Conservation (phyloP, 2,329 filamentous ascomycete genomes). For the Cladosporium sp. region DNA sequence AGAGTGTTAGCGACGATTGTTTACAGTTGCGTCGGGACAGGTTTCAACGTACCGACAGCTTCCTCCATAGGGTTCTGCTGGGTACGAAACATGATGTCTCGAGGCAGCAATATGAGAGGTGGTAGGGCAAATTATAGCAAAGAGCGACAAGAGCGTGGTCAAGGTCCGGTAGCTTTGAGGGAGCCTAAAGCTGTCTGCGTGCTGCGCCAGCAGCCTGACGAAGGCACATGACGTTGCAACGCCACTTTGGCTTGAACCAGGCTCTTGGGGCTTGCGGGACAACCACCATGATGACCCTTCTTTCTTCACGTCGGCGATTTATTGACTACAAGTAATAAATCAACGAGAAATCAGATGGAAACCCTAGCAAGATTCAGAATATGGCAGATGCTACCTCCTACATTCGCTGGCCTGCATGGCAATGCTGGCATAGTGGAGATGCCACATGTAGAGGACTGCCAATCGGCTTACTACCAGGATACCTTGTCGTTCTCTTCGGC, state of each 20-base stretch:
- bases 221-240: neutral
- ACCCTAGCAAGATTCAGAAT: no score
- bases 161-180: neutral
- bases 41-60: constrained; percentile 52
- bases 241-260: neutral
- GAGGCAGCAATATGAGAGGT: constrained; percentile 15
- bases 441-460: no score
- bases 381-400: no score
- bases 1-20: constrained; percentile 23
- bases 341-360: no score
- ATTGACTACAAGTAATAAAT: no score
- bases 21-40: neutral
- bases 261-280: neutral
- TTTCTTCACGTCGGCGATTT: no score
- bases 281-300: neutral
- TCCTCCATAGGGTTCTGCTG: constrained; percentile 60
- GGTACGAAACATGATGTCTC: constrained; percentile 43
- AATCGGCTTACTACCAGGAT: no score
- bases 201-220: neutral
- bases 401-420: no score
- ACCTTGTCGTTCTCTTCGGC: no score
- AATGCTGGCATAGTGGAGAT: no score
- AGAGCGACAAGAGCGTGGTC: neutral
- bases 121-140: neutral
- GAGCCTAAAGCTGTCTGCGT: neutral